Evolutionary conservation across 75 land plant genomes (phyloP).

Genomic region (Isoetes taiwanensis): DNA sequence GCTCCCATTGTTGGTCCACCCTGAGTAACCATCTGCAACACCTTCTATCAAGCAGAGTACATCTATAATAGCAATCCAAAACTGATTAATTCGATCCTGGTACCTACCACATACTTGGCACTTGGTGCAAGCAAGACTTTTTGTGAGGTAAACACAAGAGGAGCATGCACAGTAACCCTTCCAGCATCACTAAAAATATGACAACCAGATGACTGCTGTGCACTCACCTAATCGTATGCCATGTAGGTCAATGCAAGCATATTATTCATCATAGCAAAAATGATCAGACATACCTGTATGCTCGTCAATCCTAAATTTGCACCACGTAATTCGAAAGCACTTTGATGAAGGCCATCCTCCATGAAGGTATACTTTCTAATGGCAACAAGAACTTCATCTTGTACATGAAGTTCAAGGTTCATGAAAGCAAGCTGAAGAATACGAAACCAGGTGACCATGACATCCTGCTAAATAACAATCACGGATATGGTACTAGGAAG

Average conservation of each 20-base stretch:
- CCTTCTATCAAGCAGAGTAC: too few relatives aligned
- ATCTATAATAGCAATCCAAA: too few relatives aligned
- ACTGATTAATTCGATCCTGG: too few relatives aligned
- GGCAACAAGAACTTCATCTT: slow-evolving; percentile 51
- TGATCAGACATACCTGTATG: slow-evolving; percentile 62
- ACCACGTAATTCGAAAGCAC: slow-evolving; percentile 42
- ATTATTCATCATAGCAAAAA: too few relatives aligned
- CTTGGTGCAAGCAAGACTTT: slow-evolving; percentile 71
- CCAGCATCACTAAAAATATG: slow-evolving; percentile 49
- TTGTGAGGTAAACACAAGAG: slow-evolving; percentile 46
- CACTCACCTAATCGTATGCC: slow-evolving; percentile 45
- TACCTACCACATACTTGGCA: slow-evolving; percentile 63
- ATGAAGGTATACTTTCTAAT: too few relatives aligned
- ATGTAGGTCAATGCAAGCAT: not conserved
- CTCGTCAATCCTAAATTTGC: slow-evolving; percentile 56
- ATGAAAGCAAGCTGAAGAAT: slow-evolving; percentile 71
- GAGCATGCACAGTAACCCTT: slow-evolving; percentile 72
- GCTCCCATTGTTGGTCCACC: too few relatives aligned
- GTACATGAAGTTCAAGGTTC: slow-evolving; percentile 61
- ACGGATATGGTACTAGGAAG: too few relatives aligned
- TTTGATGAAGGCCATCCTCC: slow-evolving; percentile 16
- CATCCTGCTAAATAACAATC: too few relatives aligned
- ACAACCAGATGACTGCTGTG: slow-evolving; percentile 41
- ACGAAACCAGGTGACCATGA: too few relatives aligned
- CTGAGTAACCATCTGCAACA: too few relatives aligned